These are phyloP conservation scores for Phytopythium litorale DNA, from an alignment of 352 stramenopile genomes.

Conservation along the genomic window DNA sequence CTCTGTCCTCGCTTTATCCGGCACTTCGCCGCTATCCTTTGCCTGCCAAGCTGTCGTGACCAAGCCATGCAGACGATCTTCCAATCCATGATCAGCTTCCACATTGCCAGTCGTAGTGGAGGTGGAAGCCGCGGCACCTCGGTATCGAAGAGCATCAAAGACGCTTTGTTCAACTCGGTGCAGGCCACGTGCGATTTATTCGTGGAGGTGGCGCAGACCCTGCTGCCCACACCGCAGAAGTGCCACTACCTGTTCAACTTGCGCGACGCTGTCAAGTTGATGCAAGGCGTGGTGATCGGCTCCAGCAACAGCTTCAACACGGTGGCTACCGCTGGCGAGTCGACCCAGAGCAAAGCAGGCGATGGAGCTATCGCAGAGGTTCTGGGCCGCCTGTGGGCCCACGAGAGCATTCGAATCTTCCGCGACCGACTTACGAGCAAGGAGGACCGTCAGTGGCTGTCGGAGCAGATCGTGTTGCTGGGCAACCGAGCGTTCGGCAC, in stretches of 20 bases:
- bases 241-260: conserved; percentile 86
- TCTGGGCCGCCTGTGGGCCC: conserved; percentile 80
- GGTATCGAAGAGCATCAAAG: conserved; percentile 47
- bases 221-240: conserved; percentile 78
- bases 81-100: conserved; percentile 68
- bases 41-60: conserved; percentile 68
- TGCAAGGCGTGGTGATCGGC: conserved; percentile 77
- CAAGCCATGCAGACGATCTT: conserved; percentile 89
- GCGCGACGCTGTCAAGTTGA: conserved; percentile 72
- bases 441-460: conserved; percentile 85
- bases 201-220: conserved; percentile 32
- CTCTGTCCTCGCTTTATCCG: conserved; percentile 64
- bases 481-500: conserved; percentile 59
- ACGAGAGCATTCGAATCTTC: conserved; percentile 91
- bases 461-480: conserved; percentile 68
- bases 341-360: not conserved
- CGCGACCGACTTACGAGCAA: conserved; percentile 87
- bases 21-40: conserved; percentile 66
- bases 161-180: conserved; percentile 47
- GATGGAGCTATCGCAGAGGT: conserved; percentile 31
- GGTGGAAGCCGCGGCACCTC: not conserved
- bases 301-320: conserved; percentile 7
- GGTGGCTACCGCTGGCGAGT: not conserved
- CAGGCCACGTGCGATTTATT: conserved; percentile 66
- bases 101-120: conserved; percentile 21